phyloP scores from a whole-genome alignment of 192 early-diverging fungal genomes.

The Linderina pennispora region DNA sequence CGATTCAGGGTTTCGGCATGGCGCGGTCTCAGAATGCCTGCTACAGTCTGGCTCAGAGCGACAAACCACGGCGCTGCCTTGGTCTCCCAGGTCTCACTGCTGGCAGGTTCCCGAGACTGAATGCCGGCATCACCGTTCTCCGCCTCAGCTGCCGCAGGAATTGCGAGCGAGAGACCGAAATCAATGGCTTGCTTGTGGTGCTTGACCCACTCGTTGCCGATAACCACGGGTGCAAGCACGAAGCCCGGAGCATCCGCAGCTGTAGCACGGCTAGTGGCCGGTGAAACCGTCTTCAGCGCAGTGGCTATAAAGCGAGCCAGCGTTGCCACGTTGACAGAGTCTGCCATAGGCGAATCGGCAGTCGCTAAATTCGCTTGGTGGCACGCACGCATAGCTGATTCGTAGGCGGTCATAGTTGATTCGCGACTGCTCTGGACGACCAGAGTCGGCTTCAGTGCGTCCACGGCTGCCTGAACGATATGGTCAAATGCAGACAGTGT shows the following conservation, averaged over 20 bases:
- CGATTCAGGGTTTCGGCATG: slow-evolving; percentile 24
- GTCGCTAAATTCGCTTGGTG: too few relatives aligned
- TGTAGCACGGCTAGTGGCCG: background rate
- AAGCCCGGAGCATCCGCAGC: background rate
- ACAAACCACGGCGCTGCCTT: slow-evolving; percentile 34
- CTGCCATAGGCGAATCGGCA: background rate
- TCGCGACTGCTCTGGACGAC: slow-evolving; percentile 11
- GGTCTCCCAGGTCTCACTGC: slow-evolving; percentile 14
- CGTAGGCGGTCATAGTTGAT: slow-evolving; percentile 7
- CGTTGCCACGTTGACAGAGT: slow-evolving; percentile 27
- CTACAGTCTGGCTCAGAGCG: slow-evolving; percentile 33
- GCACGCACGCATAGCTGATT: slow-evolving; percentile 20
- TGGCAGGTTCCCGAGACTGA: slow-evolving; percentile 1
- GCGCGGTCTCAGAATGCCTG: slow-evolving; percentile 37
- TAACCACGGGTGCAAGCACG: slow-evolving; percentile 20
- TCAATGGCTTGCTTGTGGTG: slow-evolving; percentile 19
- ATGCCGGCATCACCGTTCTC: slow-evolving; percentile 1
- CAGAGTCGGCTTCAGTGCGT: slow-evolving; percentile 20
- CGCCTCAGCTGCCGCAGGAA: background rate
- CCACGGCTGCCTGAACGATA: slow-evolving; percentile 35
- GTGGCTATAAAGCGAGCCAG: slow-evolving; percentile 25
- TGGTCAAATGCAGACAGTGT: slow-evolving; percentile 41
- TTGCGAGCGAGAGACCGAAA: slow-evolving; percentile 6
- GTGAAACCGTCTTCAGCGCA: slow-evolving; percentile 13
- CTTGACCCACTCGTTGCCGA: slow-evolving; percentile 30